Base-by-base conservation (phyloP, 176 grass and related monocot species). In the Thalia dealbata region DNA sequence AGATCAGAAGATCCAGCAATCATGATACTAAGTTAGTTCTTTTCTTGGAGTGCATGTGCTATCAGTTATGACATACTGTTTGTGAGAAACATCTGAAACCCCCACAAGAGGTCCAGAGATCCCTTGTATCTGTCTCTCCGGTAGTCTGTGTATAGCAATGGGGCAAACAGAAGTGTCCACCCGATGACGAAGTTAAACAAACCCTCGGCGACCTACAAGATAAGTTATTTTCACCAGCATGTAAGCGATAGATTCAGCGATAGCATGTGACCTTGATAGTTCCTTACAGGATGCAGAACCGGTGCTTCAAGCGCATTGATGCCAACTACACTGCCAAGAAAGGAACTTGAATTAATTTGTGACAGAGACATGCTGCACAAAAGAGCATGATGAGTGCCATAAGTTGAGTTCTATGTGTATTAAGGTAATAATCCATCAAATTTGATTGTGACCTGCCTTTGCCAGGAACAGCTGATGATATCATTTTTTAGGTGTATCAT, bases 11-110 rank as follows among this genome's bases (percentile, higher is more conserved):
- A 22, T 19, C 58, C 9, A 16, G 35, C 3, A 38, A 4, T 38
- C 4, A 4, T 38, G 32, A 38, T 38, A 38, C 4, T 38, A 38
- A 38, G 32, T 38, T 38, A 4, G 4, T 38, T 38, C 32, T 38
- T 2, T 38, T 27, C 19, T 69, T 38, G 32, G 4, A 38, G n/a
- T n/a, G n/a, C n/a, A 38, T 4, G 32, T 38, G 4, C 4, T 38
- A 2, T 38, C 4, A 4, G 44, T 35, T 44, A 32, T 26, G 65
- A 76, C 82, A 71, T 96, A 96, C 93, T 88, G n/a, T 96, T 96
- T 56, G 93, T 96, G 76, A 96, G 93, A 77, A 96, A 96, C 93
- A 96, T 92, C 81, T 96, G 93, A 75, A 67, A 84, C 38, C 87
- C 76, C 93, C 93, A 96, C 78, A 92, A 74, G 70, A 96, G 6